Evolutionary conservation across 2,329 filamentous ascomycete genomes (phyloP).

Genomic region (Sporothrix pseudoabietina): DNA sequence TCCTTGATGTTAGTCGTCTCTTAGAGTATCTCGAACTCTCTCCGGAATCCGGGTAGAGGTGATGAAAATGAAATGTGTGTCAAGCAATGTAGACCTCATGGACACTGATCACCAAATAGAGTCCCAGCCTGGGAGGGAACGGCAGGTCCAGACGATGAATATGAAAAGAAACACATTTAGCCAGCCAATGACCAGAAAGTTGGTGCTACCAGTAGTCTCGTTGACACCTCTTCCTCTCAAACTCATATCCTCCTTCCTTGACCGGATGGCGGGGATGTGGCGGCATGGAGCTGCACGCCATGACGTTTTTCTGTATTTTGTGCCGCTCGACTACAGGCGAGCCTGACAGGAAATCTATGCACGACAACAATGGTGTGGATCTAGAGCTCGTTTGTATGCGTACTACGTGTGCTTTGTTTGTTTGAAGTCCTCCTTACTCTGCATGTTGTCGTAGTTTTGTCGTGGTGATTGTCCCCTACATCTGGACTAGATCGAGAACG

Average conservation of each 20-base stretch:
- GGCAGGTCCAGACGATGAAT: neutral
- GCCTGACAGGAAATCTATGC: neutral
- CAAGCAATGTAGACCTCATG: neutral
- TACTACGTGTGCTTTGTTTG: too few relatives aligned
- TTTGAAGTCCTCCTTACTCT: too few relatives aligned
- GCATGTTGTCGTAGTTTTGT: neutral
- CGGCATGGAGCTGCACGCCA: constrained; percentile 16
- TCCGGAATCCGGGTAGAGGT: neutral
- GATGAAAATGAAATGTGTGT: neutral
- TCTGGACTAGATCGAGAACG: neutral
- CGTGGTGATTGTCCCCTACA: neutral
- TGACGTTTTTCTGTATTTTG: constrained; percentile 2
- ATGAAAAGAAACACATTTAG: constrained; percentile 4
- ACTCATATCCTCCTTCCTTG: neutral
- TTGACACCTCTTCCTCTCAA: neutral
- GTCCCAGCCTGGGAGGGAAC: neutral
- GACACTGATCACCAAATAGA: neutral
- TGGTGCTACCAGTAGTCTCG: neutral
- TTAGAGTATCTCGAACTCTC: neutral
- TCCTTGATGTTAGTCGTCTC: neutral
- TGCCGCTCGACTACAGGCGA: neutral
- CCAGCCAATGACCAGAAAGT: constrained; percentile 8
- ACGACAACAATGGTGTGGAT: neutral
- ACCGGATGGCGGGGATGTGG: neutral
- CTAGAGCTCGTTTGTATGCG: too few relatives aligned